phyloP scores from a whole-genome alignment of 139 green algal genomes.

The Chlorella sp. region DNA sequence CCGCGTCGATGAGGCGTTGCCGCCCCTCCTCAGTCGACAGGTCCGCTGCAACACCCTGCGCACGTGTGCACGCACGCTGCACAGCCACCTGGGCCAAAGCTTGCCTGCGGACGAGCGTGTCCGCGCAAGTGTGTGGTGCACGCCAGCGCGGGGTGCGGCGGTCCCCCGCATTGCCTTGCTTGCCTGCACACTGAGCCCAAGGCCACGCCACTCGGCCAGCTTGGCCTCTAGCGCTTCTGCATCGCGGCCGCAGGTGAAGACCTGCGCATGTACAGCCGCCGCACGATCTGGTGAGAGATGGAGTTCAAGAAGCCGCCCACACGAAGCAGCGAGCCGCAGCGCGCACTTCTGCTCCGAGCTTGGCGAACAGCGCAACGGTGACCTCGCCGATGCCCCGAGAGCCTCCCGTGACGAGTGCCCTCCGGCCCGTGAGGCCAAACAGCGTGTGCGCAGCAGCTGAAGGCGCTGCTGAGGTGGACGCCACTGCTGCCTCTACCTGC shows the following conservation, averaged over 20 bases:
- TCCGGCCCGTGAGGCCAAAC: neutral
- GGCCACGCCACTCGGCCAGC: neutral
- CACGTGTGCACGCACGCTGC: neutral
- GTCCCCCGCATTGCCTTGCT: neutral
- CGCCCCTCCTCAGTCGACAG: neutral
- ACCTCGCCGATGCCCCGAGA: neutral
- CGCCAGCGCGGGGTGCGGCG: neutral
- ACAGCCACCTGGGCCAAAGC: neutral
- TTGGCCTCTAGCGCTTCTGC: neutral
- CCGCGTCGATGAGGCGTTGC: neutral
- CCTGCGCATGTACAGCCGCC: neutral
- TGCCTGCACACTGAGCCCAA: constrained; percentile 8
- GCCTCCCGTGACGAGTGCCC: neutral
- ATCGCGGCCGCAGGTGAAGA: neutral
- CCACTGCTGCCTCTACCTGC: no score
- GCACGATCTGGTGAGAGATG: no score
- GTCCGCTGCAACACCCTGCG: constrained; percentile 6
- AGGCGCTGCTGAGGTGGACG: no score
- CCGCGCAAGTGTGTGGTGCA: no score
- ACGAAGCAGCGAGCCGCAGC: no score
- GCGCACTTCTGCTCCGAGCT: neutral
- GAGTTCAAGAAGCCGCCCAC: no score
- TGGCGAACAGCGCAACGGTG: neutral
- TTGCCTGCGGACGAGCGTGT: no score
- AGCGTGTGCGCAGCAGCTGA: no score